A percentile compares a stretch with the other conserved stretches of the same genome.
phyloP scores from a whole-genome alignment of 148 eudicot species.

The Vaccinium vitisidaea region DNA sequence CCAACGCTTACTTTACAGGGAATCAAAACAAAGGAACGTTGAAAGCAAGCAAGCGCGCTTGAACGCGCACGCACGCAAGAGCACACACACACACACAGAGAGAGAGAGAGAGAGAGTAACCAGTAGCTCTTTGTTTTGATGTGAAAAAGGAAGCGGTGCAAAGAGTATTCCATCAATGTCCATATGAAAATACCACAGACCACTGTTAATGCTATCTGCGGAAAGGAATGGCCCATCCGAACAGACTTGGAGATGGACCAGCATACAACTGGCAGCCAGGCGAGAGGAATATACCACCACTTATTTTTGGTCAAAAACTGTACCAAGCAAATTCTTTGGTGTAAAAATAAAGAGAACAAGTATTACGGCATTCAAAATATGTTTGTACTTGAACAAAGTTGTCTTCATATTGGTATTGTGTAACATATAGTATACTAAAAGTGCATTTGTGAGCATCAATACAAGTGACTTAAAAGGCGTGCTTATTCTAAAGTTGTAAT shows the following conservation, averaged over 20 bases:
- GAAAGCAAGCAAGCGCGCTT: background rate
- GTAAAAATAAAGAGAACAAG: background rate
- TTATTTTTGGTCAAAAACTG: constrained; percentile 78
- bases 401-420: background rate
- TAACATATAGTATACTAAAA: background rate
- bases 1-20: background rate
- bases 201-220: constrained; percentile 45
- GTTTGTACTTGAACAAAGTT: background rate
- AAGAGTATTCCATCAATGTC: constrained; percentile 79
- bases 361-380: background rate
- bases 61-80: background rate
- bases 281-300: constrained; percentile 82
- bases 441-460: background rate
- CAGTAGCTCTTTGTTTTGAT: constrained; percentile 84
- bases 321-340: constrained; percentile 16
- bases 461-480: background rate
- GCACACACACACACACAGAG: background rate
- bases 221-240: constrained; percentile 46
- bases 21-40: background rate
- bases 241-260: constrained; percentile 53
- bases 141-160: constrained; percentile 96
- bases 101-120: constrained; percentile 32
- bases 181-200: constrained; percentile 67
- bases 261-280: constrained; percentile 91
- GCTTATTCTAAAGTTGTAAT: background rate